A percentile compares a stretch with the other conserved stretches of the same genome.
Conservation (phyloP, 1,284 basidiomycete species). For the Anthracocystis panici-leucophaei region DNA sequence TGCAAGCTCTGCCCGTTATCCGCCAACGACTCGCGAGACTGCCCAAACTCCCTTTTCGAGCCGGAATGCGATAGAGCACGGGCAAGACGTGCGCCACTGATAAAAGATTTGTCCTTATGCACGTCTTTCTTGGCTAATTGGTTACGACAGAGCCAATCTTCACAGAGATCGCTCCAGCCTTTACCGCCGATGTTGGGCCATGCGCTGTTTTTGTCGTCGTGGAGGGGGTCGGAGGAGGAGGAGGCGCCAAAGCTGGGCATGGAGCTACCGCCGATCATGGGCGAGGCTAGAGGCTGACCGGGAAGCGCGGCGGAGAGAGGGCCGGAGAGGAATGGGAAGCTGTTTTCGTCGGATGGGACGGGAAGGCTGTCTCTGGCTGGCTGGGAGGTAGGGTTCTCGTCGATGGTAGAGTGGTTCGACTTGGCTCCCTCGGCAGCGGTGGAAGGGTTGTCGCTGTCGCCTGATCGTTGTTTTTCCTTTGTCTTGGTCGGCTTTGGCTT, state of each 20-base stretch:
- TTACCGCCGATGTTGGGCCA: conserved; percentile 54
- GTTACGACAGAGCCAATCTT: conserved; percentile 69
- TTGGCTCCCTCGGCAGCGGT: conserved; percentile 10
- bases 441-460: conserved; percentile 26
- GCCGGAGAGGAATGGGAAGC: conserved; percentile 27
- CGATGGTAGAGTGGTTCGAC: conserved; percentile 6
- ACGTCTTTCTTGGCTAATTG: conserved; percentile 34
- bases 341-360: conserved; percentile 15
- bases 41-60: conserved; percentile 23
- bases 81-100: conserved; percentile 42
- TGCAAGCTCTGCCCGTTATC: conserved; percentile 20
- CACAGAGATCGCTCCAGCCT: conserved; percentile 70
- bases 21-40: conserved; percentile 15
- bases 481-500: conserved; percentile 46
- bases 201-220: conserved; percentile 22
- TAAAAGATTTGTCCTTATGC: conserved; percentile 31
- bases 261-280: conserved; percentile 41
- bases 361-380: conserved; percentile 9
- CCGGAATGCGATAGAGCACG: conserved; percentile 35
- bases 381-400: conserved; percentile 4
- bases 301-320: conserved; percentile 27
- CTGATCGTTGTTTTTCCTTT: conserved; percentile 46
- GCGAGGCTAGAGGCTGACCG: conserved; percentile 36
- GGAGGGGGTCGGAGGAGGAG: conserved; percentile 3
- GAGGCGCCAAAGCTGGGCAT: conserved; percentile 22